Evolutionary conservation across 257 asterid species (phyloP).

Genomic region (Coffea eugenioides): DNA sequence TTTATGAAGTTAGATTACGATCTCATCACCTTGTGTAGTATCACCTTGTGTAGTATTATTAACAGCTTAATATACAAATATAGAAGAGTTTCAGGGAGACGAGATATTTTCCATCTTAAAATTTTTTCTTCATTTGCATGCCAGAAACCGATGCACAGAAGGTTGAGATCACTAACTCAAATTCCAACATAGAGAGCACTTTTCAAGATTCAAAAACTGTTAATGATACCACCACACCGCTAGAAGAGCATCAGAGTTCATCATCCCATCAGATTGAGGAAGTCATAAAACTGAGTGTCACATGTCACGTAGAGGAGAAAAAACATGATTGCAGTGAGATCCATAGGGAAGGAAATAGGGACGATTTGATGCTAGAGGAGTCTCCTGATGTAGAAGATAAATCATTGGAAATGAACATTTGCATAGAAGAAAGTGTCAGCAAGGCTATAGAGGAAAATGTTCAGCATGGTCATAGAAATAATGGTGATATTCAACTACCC

Average conservation of each 20-base stretch:
- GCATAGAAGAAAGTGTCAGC: conserved; percentile 12
- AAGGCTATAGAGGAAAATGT: not conserved
- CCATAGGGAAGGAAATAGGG: not conserved
- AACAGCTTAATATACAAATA: not conserved
- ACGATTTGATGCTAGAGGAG: conserved; percentile 13
- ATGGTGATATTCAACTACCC: conserved; percentile 16
- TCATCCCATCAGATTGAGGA: conserved; percentile 13
- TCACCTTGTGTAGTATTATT: not conserved
- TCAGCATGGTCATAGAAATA: conserved; percentile 9
- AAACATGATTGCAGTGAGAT: not conserved
- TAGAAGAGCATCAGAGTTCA: conserved; percentile 24
- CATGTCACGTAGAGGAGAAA: conserved; percentile 16
- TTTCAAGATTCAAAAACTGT: conserved; percentile 13
- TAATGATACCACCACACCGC: conserved; percentile 19
- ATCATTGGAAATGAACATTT: conserved; percentile 1
- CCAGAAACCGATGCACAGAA: conserved; percentile 25
- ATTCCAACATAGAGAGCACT: conserved; percentile 1
- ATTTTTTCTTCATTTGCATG: conserved; percentile 6
- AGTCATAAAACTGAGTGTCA: conserved; percentile 6
- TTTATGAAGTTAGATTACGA: not conserved
- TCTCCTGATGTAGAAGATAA: conserved; percentile 10
- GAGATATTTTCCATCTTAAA: not conserved
- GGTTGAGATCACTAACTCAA: conserved; percentile 22
- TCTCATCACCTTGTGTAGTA: too few species aligned
- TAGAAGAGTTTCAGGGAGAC: not conserved